Base-by-base conservation (phyloP, 2,329 filamentous ascomycete genomes). In the Fusarium sp. region DNA sequence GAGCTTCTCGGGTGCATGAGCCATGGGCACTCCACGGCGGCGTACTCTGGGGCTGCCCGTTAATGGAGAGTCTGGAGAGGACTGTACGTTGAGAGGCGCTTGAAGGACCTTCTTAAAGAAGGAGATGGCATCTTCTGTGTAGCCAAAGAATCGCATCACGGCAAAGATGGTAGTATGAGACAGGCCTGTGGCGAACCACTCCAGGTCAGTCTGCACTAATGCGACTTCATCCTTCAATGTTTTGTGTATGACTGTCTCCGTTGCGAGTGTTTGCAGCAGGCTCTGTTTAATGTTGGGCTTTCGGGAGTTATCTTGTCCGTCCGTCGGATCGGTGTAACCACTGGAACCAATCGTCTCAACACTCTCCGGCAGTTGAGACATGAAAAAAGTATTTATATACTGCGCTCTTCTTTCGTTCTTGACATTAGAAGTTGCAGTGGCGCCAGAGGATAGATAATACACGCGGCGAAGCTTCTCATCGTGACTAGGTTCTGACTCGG, bases 271-370 rank as follows among this genome's bases (percentile, higher is more conserved):
- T 18, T 27, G 25, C 0, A 57, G 12, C 4, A 57, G 13, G n/a
- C 46, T 25, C 32, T 57, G 55, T 12, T 57, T 57, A 1, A 57
- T 53, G 46, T 53, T 57, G 12, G 55, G 55, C 16, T 57, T 53
- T 8, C 30, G 16, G 4, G 32, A 30, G 6, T 11, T 41, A 0
- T 53, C 46, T 20, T 57, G 25, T 27, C 40, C 55, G 5, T 53
- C 55, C 9, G 46, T 24, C 6, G 55, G 10, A 29, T 57, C 55
- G 6, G 16, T 20, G 20, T 57, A 57, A 3, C 46, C 32, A 8
- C 55, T n/a, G 5, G 46, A 22, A 1, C 55, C 55, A 10, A 57
- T 53, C 1, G 55, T 25, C 16, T 57, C 46, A 25, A 57, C 55
- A 30, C 27, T 27, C 0, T 53, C 55, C 2, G 55, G 55, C 1